A percentile compares a stretch with the other conserved stretches of the same genome.
Evolutionary conservation across 2,329 filamentous ascomycete species (phyloP).

Genomic region (Exophiala aquamarina): DNA sequence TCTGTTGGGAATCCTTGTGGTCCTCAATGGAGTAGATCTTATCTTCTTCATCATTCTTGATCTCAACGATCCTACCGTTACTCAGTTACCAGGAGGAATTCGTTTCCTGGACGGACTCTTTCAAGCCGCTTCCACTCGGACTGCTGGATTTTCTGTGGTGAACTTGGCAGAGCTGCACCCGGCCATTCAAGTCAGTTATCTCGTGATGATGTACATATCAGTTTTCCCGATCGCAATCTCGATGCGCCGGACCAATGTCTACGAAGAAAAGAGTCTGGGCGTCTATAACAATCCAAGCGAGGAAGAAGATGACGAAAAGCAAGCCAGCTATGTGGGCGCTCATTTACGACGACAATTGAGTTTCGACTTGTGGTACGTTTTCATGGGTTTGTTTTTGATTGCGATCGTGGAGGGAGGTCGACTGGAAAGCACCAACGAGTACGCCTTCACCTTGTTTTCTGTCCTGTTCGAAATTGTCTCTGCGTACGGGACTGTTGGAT

Average conservation of each 20-base stretch:
- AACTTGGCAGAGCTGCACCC: conserved; percentile 78
- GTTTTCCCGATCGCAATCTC: conserved; percentile 62
- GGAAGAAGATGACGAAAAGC: conserved; percentile 53
- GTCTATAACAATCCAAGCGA: conserved; percentile 71
- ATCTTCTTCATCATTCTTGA: conserved; percentile 92
- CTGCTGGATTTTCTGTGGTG: conserved; percentile 83
- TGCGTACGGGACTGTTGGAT: conserved; percentile 89
- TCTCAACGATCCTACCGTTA: conserved; percentile 71
- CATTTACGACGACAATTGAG: conserved; percentile 92
- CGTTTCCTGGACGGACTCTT: conserved; percentile 85
- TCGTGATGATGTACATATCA: conserved; percentile 67
- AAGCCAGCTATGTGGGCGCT: conserved; percentile 81
- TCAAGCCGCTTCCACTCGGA: conserved; percentile 84
- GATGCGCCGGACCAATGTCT: conserved; percentile 61
- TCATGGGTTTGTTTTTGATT: conserved; percentile 89
- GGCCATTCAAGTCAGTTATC: conserved; percentile 71
- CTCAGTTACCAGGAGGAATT: conserved; percentile 66
- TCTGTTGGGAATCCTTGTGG: conserved; percentile 81
- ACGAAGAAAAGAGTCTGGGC: conserved; percentile 62
- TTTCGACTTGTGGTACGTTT: conserved; percentile 97
- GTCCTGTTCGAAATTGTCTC: conserved; percentile 83
- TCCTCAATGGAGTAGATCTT: conserved; percentile 80
- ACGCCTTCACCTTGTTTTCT: conserved; percentile 65
- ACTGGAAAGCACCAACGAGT: conserved; percentile 62
- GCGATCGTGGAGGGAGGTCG: conserved; percentile 78